These are phyloP conservation scores for Naganishia randhawae DNA, from an alignment of 768 basidiomycete genomes.

Conservation along the genomic window DNA sequence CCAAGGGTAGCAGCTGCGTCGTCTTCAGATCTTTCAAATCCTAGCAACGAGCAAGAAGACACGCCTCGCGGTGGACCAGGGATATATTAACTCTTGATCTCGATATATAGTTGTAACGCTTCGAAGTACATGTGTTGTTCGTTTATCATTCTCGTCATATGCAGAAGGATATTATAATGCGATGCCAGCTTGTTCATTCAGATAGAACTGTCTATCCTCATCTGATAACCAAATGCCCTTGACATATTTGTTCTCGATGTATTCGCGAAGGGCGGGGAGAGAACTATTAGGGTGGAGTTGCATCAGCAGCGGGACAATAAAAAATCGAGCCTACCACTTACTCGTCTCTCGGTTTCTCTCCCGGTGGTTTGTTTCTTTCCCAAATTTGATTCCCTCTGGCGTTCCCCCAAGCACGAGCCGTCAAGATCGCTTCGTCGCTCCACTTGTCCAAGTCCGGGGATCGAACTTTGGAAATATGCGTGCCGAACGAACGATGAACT, in stretches of 20 bases:
- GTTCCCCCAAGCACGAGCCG: conserved; percentile 47
- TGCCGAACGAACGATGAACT: conserved; percentile 45
- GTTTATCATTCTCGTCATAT: too few relatives aligned
- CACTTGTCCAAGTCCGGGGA: conserved; percentile 48
- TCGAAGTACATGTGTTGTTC: too few relatives aligned
- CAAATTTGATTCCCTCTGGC: conserved; percentile 42
- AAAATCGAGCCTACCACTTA: conserved; percentile 33
- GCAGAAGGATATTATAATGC: conserved; percentile 28
- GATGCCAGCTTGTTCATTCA: conserved; percentile 21
- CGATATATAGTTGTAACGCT: too few relatives aligned
- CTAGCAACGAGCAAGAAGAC: too few relatives aligned
- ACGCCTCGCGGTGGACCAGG: too few relatives aligned
- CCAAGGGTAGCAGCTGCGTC: too few relatives aligned
- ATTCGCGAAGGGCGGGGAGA: conserved; percentile 31
- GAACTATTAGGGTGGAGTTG: conserved; percentile 3
- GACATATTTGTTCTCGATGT: conserved; percentile 46
- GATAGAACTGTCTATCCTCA: conserved; percentile 31
- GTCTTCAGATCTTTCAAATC: too few relatives aligned
- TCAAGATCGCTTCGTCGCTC: conserved; percentile 41
- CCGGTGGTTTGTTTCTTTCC: conserved; percentile 37
- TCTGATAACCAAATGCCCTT: conserved; percentile 44
- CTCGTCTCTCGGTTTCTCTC: conserved; percentile 37
- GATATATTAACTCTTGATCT: too few relatives aligned
- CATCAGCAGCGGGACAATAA: not conserved
- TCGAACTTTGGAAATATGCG: conserved; percentile 49